Conservation (phyloP, 164 flowering plant genomes). For the Platanus orientalis region DNA sequence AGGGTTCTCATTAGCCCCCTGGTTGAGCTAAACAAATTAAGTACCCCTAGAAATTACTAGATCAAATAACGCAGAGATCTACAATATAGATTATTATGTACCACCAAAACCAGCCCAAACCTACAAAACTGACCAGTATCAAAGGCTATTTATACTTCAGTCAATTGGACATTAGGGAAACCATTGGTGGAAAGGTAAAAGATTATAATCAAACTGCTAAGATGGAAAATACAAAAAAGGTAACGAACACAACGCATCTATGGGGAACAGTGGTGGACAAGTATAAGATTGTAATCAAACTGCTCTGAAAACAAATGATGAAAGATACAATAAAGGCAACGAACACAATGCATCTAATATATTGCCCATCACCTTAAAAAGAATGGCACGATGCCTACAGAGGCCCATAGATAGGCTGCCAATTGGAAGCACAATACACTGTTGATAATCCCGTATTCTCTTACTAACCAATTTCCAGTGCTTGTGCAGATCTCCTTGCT, state of each 20-base stretch:
- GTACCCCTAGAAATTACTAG: too few relatives aligned
- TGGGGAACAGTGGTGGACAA: too few relatives aligned
- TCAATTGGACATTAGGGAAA: too few relatives aligned
- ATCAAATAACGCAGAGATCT: too few relatives aligned
- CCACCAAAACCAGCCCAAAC: background rate
- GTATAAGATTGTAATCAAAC: background rate
- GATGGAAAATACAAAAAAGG: too few relatives aligned
- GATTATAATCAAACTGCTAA: too few relatives aligned
- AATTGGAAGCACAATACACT: constrained; percentile 74
- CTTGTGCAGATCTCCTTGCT: constrained; percentile 72
- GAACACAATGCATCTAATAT: constrained; percentile 4
- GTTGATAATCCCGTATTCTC: constrained; percentile 52
- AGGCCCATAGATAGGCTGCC: constrained; percentile 83
- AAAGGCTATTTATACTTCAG: too few relatives aligned
- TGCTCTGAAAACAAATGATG: background rate
- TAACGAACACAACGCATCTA: too few relatives aligned
- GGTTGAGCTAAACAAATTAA: too few relatives aligned
- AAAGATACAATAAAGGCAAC: background rate
- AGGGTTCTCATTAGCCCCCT: too few relatives aligned
- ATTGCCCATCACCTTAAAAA: constrained; percentile 65
- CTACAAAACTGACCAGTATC: background rate
- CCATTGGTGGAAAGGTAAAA: too few relatives aligned
- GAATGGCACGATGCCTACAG: constrained; percentile 91
- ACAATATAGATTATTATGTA: too few relatives aligned
- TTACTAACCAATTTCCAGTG: constrained; percentile 71